Evolutionary conservation across 1,284 basidiomycete species (phyloP).

Genomic region (Moesziomyces antarcticus): DNA sequence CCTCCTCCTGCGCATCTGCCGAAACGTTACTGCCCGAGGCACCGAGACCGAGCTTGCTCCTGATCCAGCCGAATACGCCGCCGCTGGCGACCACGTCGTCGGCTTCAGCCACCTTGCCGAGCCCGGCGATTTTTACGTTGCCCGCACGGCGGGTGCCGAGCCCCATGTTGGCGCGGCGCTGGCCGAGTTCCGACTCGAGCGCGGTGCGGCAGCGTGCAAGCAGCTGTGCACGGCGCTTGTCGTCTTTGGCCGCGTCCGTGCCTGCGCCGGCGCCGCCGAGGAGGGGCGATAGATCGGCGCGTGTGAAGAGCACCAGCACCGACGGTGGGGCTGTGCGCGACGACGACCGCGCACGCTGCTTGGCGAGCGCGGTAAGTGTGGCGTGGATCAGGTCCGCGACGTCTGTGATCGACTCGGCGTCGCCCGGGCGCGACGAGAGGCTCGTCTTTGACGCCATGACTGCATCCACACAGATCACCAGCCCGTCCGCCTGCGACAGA

Average conservation of each 20-base stretch:
- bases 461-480: conserved; percentile 65
- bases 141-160: conserved; percentile 30
- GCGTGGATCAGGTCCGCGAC: conserved; percentile 55
- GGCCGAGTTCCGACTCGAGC: conserved; percentile 54
- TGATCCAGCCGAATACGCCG: conserved; percentile 49
- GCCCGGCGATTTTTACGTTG: conserved; percentile 57
- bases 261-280: conserved; percentile 45
- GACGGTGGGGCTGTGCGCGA: conserved; percentile 35
- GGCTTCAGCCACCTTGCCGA: conserved; percentile 52
- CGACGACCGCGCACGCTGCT: conserved; percentile 16
- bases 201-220: conserved; percentile 58
- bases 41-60: conserved; percentile 26
- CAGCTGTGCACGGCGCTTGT: conserved; percentile 56
- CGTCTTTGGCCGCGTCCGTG: conserved; percentile 44
- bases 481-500: conserved; percentile 49
- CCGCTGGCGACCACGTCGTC: conserved; percentile 6
- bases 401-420: conserved; percentile 41
- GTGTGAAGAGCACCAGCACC: conserved; percentile 60
- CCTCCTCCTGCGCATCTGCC: conserved; percentile 38
- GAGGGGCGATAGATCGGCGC: conserved; percentile 61
- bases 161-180: conserved; percentile 55
- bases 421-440: conserved; percentile 8
- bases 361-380: conserved; percentile 51
- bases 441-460: conserved; percentile 54
- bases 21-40: conserved; percentile 2